Base-by-base conservation (phyloP, 768 basidiomycete genomes). In the Tulasnella sp. region DNA sequence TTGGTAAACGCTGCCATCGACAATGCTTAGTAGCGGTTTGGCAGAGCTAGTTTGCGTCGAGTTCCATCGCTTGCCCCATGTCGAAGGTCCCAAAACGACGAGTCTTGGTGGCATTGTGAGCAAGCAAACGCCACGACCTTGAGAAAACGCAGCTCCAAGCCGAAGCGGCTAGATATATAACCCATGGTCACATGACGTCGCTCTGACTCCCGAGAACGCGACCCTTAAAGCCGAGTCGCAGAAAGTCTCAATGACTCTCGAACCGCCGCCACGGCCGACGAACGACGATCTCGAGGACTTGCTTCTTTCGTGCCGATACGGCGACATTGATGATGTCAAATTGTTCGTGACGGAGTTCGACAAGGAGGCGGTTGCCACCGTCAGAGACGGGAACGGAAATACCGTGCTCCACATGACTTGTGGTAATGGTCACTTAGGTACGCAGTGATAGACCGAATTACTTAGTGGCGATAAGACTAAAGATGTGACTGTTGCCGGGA, bases 341-440 rank as follows among this genome's bases (percentile, higher is more conserved):
- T 81, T 81, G 3, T 95, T 91, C 75, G 81, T 91, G 34, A 79
- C 83, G 26, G 81, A 82, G 41, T 90, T 87, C 78, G 88, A 90
- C 11, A 72, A 80, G 1, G 75, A 75, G 17, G 81, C 81, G 0
- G 80, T 92, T 14, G 79, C 80, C 42, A 77, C 79, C 41, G 80
- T 87, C 14, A 85, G 83, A 47, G 95, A 96, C 81, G 89, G 89
- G 52, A 86, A 90, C 77, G 89, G 86, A 42, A 97, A 94, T 82
- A 88, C 86, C 1, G 81, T 88, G 44, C 81, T 97, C 42, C 95
- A 97, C 79, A 96, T 96, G 94, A 83, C 86, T 16, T 88, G 87
- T 72, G 95, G 86, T 0, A 98, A 98, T 80, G 95, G 95, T 0
- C 95, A 97, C 83, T 76, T 82, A 81, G 92, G 95, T 95, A 77